Evolutionary conservation across 176 grass and related monocot species (phyloP).

Genomic region (Pontederia crassipes): DNA sequence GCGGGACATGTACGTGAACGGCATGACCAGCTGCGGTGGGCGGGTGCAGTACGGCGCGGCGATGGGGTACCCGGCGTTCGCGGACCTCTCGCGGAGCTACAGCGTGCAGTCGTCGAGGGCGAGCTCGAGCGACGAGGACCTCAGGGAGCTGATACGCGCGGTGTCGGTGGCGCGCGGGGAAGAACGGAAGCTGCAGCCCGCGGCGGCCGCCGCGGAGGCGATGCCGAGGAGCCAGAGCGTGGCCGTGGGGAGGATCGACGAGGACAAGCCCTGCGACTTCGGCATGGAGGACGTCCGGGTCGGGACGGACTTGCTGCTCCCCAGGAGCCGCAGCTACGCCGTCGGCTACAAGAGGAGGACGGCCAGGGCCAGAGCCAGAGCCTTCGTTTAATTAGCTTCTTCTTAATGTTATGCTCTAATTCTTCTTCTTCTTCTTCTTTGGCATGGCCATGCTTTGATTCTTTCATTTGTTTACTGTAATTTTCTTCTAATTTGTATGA

Average conservation of each 20-base stretch:
- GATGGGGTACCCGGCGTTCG: constrained; percentile 36
- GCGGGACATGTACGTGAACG: constrained; percentile 56
- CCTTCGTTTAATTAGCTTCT: background rate
- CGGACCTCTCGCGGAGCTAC: background rate
- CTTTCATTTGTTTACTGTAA: too few relatives aligned
- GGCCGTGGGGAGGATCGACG: constrained; percentile 59
- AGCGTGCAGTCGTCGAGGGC: background rate
- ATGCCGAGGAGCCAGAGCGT: constrained; percentile 38
- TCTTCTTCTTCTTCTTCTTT: too few relatives aligned
- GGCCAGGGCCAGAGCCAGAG: background rate
- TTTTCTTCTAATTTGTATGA: too few relatives aligned
- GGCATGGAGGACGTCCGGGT: constrained; percentile 12
- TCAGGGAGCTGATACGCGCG: constrained; percentile 55
- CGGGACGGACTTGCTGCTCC: constrained; percentile 17
- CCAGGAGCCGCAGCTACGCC: constrained; percentile 30
- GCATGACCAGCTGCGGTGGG: constrained; percentile 37
- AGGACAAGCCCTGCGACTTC: constrained; percentile 50
- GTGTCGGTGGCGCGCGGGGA: constrained; percentile 26
- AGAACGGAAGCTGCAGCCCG: background rate
- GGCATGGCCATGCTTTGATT: too few relatives aligned
- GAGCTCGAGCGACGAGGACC: constrained; percentile 29
- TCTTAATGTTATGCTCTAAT: too few relatives aligned
- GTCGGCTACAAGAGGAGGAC: background rate
- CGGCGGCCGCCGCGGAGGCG: background rate
- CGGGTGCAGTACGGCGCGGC: constrained; percentile 26